These are phyloP conservation scores for Fomitopsis schrenkii DNA, from an alignment of 1,284 basidiomycete genomes.

Conservation along the genomic window DNA sequence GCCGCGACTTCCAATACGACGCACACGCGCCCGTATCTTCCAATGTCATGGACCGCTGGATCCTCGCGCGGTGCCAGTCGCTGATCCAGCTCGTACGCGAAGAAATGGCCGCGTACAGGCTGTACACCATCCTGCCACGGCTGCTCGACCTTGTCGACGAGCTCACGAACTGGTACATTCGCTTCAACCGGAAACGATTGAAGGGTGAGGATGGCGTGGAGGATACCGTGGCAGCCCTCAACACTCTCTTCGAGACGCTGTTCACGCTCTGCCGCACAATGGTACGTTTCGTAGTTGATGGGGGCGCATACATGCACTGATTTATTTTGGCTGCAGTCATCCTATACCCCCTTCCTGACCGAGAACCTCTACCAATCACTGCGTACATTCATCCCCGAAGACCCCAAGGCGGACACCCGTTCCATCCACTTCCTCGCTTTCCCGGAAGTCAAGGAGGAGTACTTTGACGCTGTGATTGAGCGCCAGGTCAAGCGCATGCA, in stretches of 20 bases:
- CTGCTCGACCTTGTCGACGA: conserved; percentile 93
- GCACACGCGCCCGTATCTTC: conserved; percentile 79
- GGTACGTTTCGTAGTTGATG: conserved; percentile 41
- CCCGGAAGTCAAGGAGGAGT: conserved; percentile 91
- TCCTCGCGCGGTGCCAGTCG: conserved; percentile 95
- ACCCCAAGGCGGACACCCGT: conserved; percentile 74
- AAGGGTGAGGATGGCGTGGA: conserved; percentile 94
- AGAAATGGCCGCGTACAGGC: conserved; percentile 96
- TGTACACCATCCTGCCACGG: conserved; percentile 98
- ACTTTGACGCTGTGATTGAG: conserved; percentile 96
- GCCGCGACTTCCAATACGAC: conserved; percentile 84
- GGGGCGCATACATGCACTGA: not conserved
- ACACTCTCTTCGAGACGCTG: conserved; percentile 94
- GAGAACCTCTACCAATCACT: conserved; percentile 97
- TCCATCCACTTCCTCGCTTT: conserved; percentile 96
- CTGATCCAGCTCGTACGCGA: conserved; percentile 88
- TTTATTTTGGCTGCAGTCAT: conserved; percentile 55
- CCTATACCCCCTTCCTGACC: conserved; percentile 97
- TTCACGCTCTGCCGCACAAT: conserved; percentile 94
- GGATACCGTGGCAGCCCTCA: conserved; percentile 87
- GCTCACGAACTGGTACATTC: conserved; percentile 99
- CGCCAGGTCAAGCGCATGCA: conserved; percentile 95
- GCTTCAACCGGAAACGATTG: conserved; percentile 93
- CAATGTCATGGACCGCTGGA: conserved; percentile 99
- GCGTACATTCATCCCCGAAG: conserved; percentile 77